Percentiles rank a stretch among this genome's conserved stretches.
Evolutionary conservation across 257 asterid genomes (phyloP).

Genomic region (Capsicum baccatum): DNA sequence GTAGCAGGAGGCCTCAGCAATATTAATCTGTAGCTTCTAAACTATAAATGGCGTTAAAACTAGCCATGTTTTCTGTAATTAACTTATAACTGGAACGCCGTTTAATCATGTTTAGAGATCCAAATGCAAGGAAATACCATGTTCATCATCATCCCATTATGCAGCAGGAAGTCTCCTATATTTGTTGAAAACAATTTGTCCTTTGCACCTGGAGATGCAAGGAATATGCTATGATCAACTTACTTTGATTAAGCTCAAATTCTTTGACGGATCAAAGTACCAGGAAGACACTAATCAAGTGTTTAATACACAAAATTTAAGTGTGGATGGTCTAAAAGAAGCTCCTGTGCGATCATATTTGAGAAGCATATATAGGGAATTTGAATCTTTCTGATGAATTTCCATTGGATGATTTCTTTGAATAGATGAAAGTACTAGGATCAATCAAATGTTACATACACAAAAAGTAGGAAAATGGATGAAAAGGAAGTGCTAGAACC

Average conservation of each 20-base stretch:
- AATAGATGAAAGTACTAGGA: not conserved
- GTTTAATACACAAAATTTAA: not conserved
- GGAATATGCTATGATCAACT: not conserved
- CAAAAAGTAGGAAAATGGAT: not conserved
- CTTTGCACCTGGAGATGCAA: not conserved
- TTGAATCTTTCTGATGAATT: not conserved
- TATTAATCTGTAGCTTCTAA: not conserved
- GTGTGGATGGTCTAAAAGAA: not conserved
- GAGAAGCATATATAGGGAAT: conserved; percentile 2
- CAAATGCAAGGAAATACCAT: not conserved
- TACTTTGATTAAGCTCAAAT: conserved; percentile 19
- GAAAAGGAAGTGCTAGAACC: not conserved
- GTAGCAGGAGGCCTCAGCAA: not conserved
- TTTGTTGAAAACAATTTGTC: not conserved
- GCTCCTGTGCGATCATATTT: not conserved
- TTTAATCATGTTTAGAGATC: not conserved
- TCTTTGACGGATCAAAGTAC: not conserved
- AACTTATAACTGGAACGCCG: not conserved
- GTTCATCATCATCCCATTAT: not conserved
- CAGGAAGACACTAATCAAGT: not conserved
- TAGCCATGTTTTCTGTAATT: not conserved
- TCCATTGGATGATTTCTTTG: not conserved
- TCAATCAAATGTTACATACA: not conserved
- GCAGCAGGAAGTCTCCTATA: not conserved
- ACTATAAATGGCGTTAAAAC: not conserved